phyloP scores from a whole-genome alignment of 164 flowering plant genomes.

The Macadamia tetraphylla region DNA sequence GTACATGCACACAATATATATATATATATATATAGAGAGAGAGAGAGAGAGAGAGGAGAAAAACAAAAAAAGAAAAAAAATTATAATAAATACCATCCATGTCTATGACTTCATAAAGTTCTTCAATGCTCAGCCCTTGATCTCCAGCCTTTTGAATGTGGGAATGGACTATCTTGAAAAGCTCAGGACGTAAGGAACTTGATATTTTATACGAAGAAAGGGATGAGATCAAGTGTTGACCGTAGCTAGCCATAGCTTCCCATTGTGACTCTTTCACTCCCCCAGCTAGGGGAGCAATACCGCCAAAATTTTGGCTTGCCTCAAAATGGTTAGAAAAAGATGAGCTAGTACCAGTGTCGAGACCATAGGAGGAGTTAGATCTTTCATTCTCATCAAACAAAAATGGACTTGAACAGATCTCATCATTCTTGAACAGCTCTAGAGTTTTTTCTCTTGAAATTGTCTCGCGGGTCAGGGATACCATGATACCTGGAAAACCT shows the following conservation, averaged over 20 bases:
- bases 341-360: slow-evolving; percentile 9
- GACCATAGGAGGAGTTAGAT: slow-evolving; percentile 8
- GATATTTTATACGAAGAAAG: slow-evolving; percentile 22
- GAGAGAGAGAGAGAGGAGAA: too few species aligned
- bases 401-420: slow-evolving; percentile 9
- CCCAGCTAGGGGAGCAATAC: slow-evolving; percentile 6
- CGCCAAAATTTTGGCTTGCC: slow-evolving; percentile 19
- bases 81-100: slow-evolving; percentile 32
- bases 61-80: neutral
- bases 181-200: slow-evolving; percentile 33
- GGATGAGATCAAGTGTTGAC: slow-evolving; percentile 25
- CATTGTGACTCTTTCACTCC: slow-evolving; percentile 39
- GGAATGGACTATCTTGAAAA: slow-evolving; percentile 38
- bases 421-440: slow-evolving; percentile 25
- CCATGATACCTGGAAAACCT: slow-evolving; percentile 85
- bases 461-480: slow-evolving; percentile 38
- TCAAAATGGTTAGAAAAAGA: slow-evolving; percentile 17
- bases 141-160: slow-evolving; percentile 81
- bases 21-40: too few species aligned
- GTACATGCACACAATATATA: too few species aligned
- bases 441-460: slow-evolving; percentile 31
- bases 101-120: slow-evolving; percentile 29
- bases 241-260: slow-evolving; percentile 60
- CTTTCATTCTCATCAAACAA: slow-evolving; percentile 15
- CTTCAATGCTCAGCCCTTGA: slow-evolving; percentile 69